phyloP scores from a whole-genome alignment of 73 alveolate species.

The Symbiodinium pilosum region DNA sequence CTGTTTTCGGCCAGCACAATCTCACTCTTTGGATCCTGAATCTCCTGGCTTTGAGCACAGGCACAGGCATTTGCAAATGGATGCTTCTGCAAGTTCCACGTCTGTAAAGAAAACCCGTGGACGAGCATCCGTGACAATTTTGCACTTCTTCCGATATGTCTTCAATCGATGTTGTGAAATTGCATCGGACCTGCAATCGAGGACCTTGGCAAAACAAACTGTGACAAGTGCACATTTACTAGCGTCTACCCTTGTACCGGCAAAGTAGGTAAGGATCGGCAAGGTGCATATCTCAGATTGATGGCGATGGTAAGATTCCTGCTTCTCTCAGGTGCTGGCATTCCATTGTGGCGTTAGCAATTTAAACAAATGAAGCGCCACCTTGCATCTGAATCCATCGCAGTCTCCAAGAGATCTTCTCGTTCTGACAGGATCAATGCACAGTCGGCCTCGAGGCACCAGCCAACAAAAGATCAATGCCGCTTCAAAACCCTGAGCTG shows the following conservation, averaged over 20 bases:
- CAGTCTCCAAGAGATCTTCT: conserved; percentile 14
- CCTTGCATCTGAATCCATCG: conserved; percentile 67
- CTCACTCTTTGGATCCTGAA: conserved; percentile 68
- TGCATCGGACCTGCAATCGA: conserved; percentile 49
- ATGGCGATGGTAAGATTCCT: conserved; percentile 71
- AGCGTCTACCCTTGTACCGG: too few species aligned
- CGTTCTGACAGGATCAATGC: conserved; percentile 72
- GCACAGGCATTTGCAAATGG: not conserved
- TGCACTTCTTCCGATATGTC: conserved; percentile 50
- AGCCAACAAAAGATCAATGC: not conserved
- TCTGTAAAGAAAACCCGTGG: not conserved
- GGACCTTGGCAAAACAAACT: conserved; percentile 12
- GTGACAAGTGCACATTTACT: too few species aligned
- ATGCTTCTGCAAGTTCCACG: not conserved
- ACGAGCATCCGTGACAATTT: conserved; percentile 47
- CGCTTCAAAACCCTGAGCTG: not conserved
- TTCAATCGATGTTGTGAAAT: conserved; percentile 31
- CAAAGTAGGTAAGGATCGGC: too few species aligned
- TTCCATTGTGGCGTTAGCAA: too few species aligned
- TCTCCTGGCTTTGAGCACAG: conserved; percentile 3
- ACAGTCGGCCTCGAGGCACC: conserved; percentile 23
- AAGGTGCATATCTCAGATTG: conserved; percentile 37
- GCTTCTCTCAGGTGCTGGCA: not conserved
- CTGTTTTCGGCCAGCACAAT: conserved; percentile 63
- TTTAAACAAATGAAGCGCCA: not conserved